These are phyloP conservation scores for Arthrobotrys sinensis DNA, from an alignment of 2,329 filamentous ascomycete species.

Conservation along the genomic window DNA sequence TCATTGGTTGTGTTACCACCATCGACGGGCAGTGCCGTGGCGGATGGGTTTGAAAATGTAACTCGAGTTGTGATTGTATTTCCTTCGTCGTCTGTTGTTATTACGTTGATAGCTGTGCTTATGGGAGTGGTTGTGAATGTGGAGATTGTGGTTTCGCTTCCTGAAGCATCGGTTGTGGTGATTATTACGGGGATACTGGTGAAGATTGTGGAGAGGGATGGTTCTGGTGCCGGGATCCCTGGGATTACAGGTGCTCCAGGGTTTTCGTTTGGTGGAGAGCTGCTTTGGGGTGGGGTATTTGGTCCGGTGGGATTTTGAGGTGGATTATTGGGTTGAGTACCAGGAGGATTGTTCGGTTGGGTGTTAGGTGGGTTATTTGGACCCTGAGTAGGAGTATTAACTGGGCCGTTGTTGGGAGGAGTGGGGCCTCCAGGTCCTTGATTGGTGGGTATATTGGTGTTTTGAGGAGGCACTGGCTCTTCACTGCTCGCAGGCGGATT, in stretches of 20 bases:
- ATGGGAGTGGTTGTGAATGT: constrained; percentile 35
- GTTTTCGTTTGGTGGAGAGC: neutral
- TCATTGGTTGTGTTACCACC: neutral
- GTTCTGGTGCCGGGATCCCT: constrained; percentile 32
- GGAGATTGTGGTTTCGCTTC: constrained; percentile 38
- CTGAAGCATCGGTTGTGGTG: constrained; percentile 35
- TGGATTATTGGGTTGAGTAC: neutral
- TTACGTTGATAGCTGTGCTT: constrained; percentile 32
- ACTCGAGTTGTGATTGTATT: constrained; percentile 45
- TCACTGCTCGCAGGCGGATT: neutral
- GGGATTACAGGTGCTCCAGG: neutral
- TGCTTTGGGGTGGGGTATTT: constrained; percentile 11
- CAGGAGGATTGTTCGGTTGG: neutral
- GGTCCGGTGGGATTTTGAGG: neutral
- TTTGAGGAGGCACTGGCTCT: neutral
- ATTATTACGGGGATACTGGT: constrained; percentile 22
- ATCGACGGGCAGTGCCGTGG: neutral
- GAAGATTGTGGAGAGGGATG: constrained; percentile 32
- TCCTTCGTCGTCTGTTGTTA: constrained; percentile 44
- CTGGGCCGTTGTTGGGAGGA: constrained; percentile 2
- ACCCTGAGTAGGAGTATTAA: constrained; percentile 8
- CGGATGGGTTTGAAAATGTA: constrained; percentile 33
- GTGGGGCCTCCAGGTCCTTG: neutral
- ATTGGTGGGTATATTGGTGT: neutral
- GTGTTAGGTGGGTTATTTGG: constrained; percentile 9